Evolutionary conservation across 1,284 basidiomycete species (phyloP).

Genomic region (Gomphus bonarii): DNA sequence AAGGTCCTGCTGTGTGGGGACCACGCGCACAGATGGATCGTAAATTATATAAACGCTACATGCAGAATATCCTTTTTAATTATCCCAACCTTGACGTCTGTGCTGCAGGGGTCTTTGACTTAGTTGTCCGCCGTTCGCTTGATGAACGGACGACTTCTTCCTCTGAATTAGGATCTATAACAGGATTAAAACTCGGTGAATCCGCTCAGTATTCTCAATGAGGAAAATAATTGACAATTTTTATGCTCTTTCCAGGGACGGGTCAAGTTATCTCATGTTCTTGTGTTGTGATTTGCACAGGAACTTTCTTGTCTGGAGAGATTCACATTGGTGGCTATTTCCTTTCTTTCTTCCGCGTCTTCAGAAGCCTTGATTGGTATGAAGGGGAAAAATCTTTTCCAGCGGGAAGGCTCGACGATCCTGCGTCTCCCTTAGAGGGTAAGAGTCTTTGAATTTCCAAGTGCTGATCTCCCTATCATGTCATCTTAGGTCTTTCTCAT

Average conservation of each 20-base stretch:
- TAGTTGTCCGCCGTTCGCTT: slow-evolving; percentile 47
- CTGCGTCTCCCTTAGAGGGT: slow-evolving; percentile 39
- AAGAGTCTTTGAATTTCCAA: neutral
- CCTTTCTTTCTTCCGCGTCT: neutral
- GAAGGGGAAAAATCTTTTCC: slow-evolving; percentile 66
- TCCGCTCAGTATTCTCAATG: neutral
- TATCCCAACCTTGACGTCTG: slow-evolving; percentile 63
- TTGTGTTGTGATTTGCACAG: slow-evolving; percentile 80
- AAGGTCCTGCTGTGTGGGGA: slow-evolving; percentile 87
- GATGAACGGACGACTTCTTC: slow-evolving; percentile 14
- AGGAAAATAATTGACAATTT: neutral
- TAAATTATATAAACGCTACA: slow-evolving; percentile 69
- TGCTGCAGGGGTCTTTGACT: slow-evolving; percentile 71
- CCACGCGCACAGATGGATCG: slow-evolving; percentile 84
- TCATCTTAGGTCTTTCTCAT: slow-evolving; percentile 48
- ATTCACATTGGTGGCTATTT: slow-evolving; percentile 66
- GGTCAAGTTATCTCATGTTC: slow-evolving; percentile 73
- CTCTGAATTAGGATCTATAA: slow-evolving; percentile 39
- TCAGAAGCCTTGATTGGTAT: neutral
- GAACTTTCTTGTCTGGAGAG: slow-evolving; percentile 83
- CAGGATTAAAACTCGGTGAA: slow-evolving; percentile 61
- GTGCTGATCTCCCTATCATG: neutral
- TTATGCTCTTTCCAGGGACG: slow-evolving; percentile 35
- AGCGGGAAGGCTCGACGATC: slow-evolving; percentile 74
- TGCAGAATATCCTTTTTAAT: slow-evolving; percentile 58